phyloP scores from a whole-genome alignment of 257 asterid species.

The Dorcoceras hygrometricum region DNA sequence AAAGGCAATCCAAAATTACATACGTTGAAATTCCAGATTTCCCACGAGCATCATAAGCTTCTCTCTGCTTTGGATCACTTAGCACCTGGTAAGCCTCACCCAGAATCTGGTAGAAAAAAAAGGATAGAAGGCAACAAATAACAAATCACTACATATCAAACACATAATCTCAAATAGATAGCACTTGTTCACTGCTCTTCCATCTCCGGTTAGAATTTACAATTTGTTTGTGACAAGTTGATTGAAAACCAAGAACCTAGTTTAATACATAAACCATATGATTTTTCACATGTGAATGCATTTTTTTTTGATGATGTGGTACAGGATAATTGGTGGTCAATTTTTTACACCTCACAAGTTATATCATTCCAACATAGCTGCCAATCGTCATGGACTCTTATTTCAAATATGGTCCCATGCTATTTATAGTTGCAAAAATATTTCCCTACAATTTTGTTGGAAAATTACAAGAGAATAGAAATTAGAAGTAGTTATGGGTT shows the following conservation, averaged over 20 bases:
- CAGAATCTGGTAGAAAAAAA: constrained; percentile 56
- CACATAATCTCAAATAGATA: constrained; percentile 5
- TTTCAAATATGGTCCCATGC: neutral
- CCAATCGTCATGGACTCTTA: neutral
- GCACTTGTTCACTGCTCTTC: constrained; percentile 23
- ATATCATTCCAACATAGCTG: neutral
- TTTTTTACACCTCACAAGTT: neutral
- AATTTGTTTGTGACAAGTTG: neutral
- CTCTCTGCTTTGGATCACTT: constrained; percentile 89
- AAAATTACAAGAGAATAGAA: neutral
- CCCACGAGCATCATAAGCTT: constrained; percentile 88
- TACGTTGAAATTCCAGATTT: constrained; percentile 95
- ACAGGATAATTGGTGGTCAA: neutral
- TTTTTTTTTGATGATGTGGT: neutral
- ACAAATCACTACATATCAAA: constrained; percentile 20
- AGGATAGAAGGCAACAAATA: constrained; percentile 28
- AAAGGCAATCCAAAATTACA: constrained; percentile 16
- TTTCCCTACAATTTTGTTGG: neutral
- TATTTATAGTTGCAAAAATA: neutral
- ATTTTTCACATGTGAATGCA: neutral
- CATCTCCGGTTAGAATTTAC: neutral
- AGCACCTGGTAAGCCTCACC: constrained; percentile 99
- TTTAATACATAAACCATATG: too few species aligned
- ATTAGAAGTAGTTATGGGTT: neutral
- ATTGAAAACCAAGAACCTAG: neutral